Evolutionary conservation across 768 basidiomycete genomes (phyloP).

Genomic region (Suillus subalutaceus): DNA sequence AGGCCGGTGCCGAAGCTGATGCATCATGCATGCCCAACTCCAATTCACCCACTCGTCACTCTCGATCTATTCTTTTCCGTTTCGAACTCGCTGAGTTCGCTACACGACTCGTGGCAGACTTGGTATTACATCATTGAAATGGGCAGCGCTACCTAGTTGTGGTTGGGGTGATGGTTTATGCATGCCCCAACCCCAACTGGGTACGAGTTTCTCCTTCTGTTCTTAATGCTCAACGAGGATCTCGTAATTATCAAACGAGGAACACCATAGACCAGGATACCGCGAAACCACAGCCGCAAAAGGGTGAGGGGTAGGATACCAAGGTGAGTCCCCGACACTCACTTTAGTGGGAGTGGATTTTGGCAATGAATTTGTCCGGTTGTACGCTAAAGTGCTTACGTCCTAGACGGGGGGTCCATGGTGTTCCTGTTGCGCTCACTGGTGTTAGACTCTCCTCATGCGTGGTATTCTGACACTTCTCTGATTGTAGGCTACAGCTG

Average conservation of each 20-base stretch:
- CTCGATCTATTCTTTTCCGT: neutral
- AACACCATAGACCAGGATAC: neutral
- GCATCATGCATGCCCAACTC: neutral
- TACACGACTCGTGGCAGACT: neutral
- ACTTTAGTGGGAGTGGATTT: too few relatives aligned
- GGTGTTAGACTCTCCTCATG: too few relatives aligned
- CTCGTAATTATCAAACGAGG: neutral
- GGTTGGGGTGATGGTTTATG: neutral
- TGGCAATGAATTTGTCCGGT: too few relatives aligned
- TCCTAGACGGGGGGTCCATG: too few relatives aligned
- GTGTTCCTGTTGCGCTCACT: too few relatives aligned
- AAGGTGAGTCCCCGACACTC: too few relatives aligned
- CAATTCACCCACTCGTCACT: neutral
- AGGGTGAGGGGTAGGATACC: too few relatives aligned
- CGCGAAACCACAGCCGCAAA: neutral
- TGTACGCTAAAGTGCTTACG: too few relatives aligned
- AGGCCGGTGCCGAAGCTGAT: too few relatives aligned
- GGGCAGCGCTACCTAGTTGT: neutral
- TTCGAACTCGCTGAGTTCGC: neutral
- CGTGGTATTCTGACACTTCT: too few relatives aligned
- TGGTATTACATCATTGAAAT: neutral
- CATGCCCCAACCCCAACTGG: neutral
- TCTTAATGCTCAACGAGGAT: neutral
- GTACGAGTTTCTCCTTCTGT: neutral
- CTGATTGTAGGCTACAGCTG: too few relatives aligned